Conservation (phyloP, 352 stramenopile species). For the Hyphochytrium catenoides region DNA sequence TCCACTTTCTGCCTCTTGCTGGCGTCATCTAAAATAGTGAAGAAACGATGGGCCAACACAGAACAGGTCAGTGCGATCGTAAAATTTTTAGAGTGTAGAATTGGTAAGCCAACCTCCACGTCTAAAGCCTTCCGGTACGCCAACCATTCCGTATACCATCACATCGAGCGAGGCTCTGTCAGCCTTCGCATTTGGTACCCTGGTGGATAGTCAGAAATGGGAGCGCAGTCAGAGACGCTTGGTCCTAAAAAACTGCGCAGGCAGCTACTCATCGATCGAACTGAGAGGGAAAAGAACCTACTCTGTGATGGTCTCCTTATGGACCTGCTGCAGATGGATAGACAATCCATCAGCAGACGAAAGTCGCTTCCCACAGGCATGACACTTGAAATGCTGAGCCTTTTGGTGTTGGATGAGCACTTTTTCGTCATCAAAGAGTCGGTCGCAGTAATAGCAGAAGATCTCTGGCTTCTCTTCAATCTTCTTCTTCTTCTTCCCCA, state of each 20-base stretch:
- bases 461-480: constrained; percentile 23
- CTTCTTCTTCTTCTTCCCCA: constrained; percentile 18
- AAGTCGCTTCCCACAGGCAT: constrained; percentile 70
- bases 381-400: constrained; percentile 71
- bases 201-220: no score
- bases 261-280: no score
- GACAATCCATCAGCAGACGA: constrained; percentile 61
- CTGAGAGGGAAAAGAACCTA: no score
- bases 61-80: constrained; percentile 5
- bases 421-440: constrained; percentile 70
- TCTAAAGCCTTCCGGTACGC: constrained; percentile 39
- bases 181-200: constrained; percentile 55
- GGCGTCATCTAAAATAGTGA: constrained; percentile 4
- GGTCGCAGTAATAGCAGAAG: constrained; percentile 79
- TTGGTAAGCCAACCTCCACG: no score
- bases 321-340: constrained; percentile 62
- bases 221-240: no score
- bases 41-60: background rate
- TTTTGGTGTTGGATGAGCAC: constrained; percentile 79
- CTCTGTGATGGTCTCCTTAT: constrained; percentile 60
- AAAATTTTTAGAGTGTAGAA: constrained; percentile 8
- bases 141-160: constrained; percentile 71
- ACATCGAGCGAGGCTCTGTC: constrained; percentile 44
- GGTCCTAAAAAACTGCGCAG: no score
- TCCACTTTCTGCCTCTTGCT: constrained; percentile 3